Evolutionary conservation across 768 basidiomycete genomes (phyloP), one percentile per base, ranked within the genome.

Genomic region (Mycena polygramma): DNA sequence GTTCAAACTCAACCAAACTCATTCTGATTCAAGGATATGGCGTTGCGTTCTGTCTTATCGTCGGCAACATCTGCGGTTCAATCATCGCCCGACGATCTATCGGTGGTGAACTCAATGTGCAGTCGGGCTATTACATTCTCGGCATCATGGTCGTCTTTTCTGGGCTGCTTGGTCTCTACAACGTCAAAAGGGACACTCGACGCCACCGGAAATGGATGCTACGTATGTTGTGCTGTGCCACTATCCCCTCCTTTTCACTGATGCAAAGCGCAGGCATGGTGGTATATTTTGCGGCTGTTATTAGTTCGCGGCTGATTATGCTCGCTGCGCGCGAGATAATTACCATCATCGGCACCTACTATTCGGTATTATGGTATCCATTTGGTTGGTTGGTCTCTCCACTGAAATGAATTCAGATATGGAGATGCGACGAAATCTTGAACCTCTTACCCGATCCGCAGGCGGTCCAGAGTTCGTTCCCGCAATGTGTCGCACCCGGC

Each of bases 191-290:
- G 43, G 68, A 77, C 52, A 79, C 78, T 24, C 71, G 75, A 20
- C 53, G 66, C 22, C 78, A 79, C 68, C 52, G 78, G 58, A 75
- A 75, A 61, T 79, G 78, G 78, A 79, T 79, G 78, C 69, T 79
- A 6, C 73, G 77, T 78, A 68, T 49, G 77, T 73, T 14, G 4
- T 1, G 19, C 43, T 41, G 13, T n/a, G 7, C 3, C 36, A 4
- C 17, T 20, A 10, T 57, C 57, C 13, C 24, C 20, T 6, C 8
- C 4, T 10, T 14, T 35, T 43, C 57, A 43, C 57, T 70, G 13
- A 73, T 8, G 20, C 19, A 17, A 10, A 26, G 0, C 15, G 19
- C 39, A 78, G 77, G 78, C 26, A 69, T 71, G 64, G 75, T 79
- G 20, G 59, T 57, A 2, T 77, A 75, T 53, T 74, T 77, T 37